A percentile compares a stretch with the other conserved stretches of the same genome.
Evolutionary conservation across 495 filamentous ascomycete genomes (phyloP).

Genomic region (Polyplosphaeria fusca): DNA sequence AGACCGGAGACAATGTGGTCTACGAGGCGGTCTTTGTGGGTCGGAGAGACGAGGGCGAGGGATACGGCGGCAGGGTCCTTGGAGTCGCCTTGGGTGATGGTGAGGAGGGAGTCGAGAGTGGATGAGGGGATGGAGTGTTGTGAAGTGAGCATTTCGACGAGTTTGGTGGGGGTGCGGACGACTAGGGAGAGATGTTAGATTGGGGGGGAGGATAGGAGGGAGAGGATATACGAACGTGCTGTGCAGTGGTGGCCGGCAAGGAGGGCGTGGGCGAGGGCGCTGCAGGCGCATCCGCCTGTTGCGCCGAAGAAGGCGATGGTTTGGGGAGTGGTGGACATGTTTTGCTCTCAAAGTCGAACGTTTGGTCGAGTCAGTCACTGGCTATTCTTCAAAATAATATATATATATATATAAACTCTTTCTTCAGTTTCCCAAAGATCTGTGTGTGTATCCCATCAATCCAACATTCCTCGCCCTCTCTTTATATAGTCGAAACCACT

Average conservation of each 20-base stretch:
- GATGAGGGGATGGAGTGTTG: constrained; percentile 29
- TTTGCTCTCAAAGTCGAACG: no score
- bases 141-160: constrained; percentile 46
- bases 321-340: background rate
- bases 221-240: constrained; percentile 26
- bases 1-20: constrained; percentile 40
- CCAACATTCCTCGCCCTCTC: no score
- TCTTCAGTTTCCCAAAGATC: no score
- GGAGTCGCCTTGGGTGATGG: constrained; percentile 38
- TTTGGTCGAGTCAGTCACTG: no score
- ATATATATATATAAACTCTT: no score
- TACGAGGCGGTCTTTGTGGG: constrained; percentile 18
- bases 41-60: constrained; percentile 20
- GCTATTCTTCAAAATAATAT: no score
- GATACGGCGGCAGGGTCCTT: constrained; percentile 34
- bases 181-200: constrained; percentile 30
- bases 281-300: background rate
- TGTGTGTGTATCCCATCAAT: no score
- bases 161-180: constrained; percentile 61
- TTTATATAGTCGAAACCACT: no score
- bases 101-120: constrained; percentile 35
- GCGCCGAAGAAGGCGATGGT: constrained; percentile 1
- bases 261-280: constrained; percentile 16
- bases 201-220: background rate
- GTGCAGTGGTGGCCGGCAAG: constrained; percentile 28